Evolutionary conservation across 305 asterid species (phyloP).

Genomic region (Solanum aculeatissimum): DNA sequence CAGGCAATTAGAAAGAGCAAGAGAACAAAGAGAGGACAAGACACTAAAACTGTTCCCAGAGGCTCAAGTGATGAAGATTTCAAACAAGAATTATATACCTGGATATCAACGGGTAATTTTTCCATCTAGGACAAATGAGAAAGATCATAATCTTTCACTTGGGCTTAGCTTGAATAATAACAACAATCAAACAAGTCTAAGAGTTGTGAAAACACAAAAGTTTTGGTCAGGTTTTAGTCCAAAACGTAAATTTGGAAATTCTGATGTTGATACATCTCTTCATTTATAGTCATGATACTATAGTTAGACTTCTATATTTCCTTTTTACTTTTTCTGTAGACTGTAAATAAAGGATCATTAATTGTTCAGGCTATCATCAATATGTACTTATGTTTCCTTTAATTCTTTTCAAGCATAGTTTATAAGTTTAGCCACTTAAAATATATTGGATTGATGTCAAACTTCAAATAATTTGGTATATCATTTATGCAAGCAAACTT

Average conservation of each 20-base stretch:
- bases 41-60: not conserved
- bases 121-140: not conserved
- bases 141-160: not conserved
- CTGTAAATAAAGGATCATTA: not conserved
- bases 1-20: slow-evolving; percentile 1
- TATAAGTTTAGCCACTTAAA: not conserved
- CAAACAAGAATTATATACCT: not conserved
- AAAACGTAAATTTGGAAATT: not conserved
- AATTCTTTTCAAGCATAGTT: not conserved
- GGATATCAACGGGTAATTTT: not conserved
- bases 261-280: slow-evolving; percentile 7
- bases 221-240: not conserved
- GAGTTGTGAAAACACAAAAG: not conserved
- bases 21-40: not conserved
- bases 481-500: not conserved
- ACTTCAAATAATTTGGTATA: not conserved
- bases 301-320: not conserved
- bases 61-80: not conserved
- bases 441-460: not conserved
- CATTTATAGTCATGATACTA: not conserved
- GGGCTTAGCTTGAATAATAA: not conserved
- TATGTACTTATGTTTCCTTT: not conserved
- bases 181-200: not conserved
- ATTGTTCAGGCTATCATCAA: not conserved
- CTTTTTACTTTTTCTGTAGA: not conserved